Percentiles rank a stretch among this genome's conserved stretches.
These are phyloP conservation scores for Nicotiana paniculata DNA, from an alignment of 257 asterid genomes.

Conservation along the genomic window DNA sequence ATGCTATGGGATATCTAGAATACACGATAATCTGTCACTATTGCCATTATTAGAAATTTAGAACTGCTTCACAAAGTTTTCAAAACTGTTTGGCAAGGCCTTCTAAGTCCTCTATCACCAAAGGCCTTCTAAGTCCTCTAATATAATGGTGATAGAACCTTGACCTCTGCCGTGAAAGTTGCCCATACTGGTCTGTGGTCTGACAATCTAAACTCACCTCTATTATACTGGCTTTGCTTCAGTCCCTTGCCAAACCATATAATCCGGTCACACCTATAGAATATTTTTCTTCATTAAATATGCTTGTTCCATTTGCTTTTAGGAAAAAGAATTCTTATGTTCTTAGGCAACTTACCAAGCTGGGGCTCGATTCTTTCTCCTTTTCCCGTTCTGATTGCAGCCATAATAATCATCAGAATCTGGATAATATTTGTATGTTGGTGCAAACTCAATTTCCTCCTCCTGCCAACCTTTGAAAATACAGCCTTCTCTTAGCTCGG, in stretches of 20 bases:
- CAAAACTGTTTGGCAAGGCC: neutral
- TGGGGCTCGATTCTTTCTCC: conserved; percentile 45
- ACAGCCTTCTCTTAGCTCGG: conserved; percentile 46
- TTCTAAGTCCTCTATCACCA: neutral
- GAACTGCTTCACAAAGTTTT: neutral
- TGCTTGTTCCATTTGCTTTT: neutral
- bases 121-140: neutral
- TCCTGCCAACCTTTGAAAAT: conserved; percentile 58
- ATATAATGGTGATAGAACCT: conserved; percentile 13
- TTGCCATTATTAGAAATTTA: neutral
- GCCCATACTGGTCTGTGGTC: conserved; percentile 68
- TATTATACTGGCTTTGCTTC: conserved; percentile 43
- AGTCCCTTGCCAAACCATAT: conserved; percentile 57
- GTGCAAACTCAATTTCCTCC: conserved; percentile 52
- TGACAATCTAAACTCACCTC: conserved; percentile 51
- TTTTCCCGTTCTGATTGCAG: conserved; percentile 30
- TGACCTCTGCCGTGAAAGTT: conserved; percentile 34
- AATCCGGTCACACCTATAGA: conserved; percentile 58
- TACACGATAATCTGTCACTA: neutral
- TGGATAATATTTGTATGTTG: conserved; percentile 49
- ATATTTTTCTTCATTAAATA: conserved; percentile 12
- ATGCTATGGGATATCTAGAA: neutral
- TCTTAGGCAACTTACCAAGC: conserved; percentile 42
- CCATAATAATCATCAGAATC: conserved; percentile 57
- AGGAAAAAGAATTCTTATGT: neutral